Evolutionary conservation across 805 yeast species (phyloP).

Genomic region (Ogataea philodendri): DNA sequence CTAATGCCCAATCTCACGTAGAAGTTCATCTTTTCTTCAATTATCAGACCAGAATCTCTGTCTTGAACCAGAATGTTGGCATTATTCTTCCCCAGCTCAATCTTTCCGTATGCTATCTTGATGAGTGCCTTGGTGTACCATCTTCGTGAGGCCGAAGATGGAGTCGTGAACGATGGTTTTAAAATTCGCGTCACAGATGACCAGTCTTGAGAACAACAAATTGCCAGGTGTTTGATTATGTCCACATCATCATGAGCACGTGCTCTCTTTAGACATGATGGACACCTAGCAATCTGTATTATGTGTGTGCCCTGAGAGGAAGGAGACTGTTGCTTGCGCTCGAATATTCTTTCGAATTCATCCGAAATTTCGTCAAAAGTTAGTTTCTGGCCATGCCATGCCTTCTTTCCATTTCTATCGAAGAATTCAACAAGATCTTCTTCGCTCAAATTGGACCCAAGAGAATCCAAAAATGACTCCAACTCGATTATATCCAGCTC

Average conservation of each 20-base stretch:
- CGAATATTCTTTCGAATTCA: conserved; percentile 43
- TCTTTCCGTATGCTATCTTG: conserved; percentile 84
- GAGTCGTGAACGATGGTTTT: conserved; percentile 69
- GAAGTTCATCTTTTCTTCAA: conserved; percentile 90
- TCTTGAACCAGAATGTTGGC: conserved; percentile 96
- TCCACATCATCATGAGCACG: conserved; percentile 59
- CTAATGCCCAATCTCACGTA: conserved; percentile 87
- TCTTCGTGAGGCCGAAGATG: conserved; percentile 77
- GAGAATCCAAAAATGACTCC: conserved; percentile 58
- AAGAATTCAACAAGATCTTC: conserved; percentile 56
- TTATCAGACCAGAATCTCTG: conserved; percentile 79
- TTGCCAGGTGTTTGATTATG: conserved; percentile 81
- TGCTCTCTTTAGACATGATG: conserved; percentile 66
- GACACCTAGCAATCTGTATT: conserved; percentile 70
- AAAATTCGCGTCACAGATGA: conserved; percentile 61
- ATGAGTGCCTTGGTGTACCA: conserved; percentile 86
- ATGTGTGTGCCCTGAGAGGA: conserved; percentile 32
- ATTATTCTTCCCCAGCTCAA: conserved; percentile 81
- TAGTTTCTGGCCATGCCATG: conserved; percentile 56
- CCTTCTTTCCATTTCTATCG: conserved; percentile 40
- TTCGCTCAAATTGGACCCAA: conserved; percentile 56
- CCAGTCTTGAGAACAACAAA: conserved; percentile 81
- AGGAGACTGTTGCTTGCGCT: conserved; percentile 13
- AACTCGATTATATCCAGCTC: conserved; percentile 58
- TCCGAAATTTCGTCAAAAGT: conserved; percentile 45